Percentiles rank a stretch among this genome's conserved stretches.
Evolutionary conservation across 805 yeast species (phyloP).

Genomic region (Torulaspora franciscae): DNA sequence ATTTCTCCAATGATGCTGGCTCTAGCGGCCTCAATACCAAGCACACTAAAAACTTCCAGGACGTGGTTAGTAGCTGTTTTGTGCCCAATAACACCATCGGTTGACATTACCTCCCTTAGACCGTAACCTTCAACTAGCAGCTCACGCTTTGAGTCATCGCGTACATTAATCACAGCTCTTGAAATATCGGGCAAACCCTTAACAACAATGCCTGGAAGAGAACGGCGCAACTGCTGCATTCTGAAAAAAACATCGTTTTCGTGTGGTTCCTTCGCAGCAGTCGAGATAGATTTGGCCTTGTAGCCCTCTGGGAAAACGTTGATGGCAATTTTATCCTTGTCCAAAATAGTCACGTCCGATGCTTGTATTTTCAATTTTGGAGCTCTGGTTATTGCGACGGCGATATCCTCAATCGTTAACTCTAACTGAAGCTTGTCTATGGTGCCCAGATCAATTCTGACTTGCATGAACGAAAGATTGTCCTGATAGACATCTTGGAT

Average conservation of each 20-base stretch:
- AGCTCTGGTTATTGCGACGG: constrained; percentile 71
- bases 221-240: constrained; percentile 84
- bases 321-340: constrained; percentile 63
- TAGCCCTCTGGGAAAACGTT: constrained; percentile 47
- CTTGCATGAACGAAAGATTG: constrained; percentile 68
- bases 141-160: constrained; percentile 81
- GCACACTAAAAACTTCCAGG: constrained; percentile 77
- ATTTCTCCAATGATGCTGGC: constrained; percentile 88
- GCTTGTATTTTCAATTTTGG: constrained; percentile 82
- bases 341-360: constrained; percentile 63
- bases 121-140: constrained; percentile 97
- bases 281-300: constrained; percentile 40
- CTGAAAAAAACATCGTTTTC: constrained; percentile 67
- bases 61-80: constrained; percentile 89
- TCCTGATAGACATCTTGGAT: constrained; percentile 92
- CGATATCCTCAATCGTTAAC: constrained; percentile 78
- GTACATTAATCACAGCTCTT: constrained; percentile 93
- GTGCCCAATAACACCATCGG: constrained; percentile 91
- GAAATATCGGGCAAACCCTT: constrained; percentile 89
- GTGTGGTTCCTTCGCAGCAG: constrained; percentile 38
- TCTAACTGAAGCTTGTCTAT: constrained; percentile 89
- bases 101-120: constrained; percentile 89
- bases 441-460: constrained; percentile 75
- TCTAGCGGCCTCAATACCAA: constrained; percentile 98
- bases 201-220: constrained; percentile 80